Base-by-base conservation (phyloP, 805 yeast genomes). In the Kazachstania bromeliacearum region DNA sequence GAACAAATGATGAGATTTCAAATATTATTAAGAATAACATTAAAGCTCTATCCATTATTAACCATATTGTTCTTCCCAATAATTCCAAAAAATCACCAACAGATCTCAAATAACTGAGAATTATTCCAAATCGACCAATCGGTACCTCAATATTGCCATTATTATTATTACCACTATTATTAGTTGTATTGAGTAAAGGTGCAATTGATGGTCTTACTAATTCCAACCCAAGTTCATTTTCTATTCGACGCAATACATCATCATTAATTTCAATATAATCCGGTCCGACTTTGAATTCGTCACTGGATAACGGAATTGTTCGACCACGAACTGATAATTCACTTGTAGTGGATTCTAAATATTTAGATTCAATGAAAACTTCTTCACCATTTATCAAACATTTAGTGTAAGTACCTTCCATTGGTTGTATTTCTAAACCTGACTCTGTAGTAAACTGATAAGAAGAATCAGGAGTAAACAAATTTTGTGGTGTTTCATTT, bases 311-410 rank as follows among this genome's bases (percentile, higher is more conserved):
- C 7, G 44, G 25, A 21, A 52, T 25, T 7, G 28, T 23, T 20
- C 5, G n/a, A 20, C 25, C 33, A 13, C 7, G 28, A n/a, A 34
- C n/a, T 3, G 9, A 16, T 21, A 32, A 34, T 30, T 26, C 10
- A 27, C 28, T 21, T 39, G 18, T n/a, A 25, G n/a, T 10, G 44
- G 44, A n/a, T 19, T 52, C 48, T 23, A 51, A 41, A 20, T 39
- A 31, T 4, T 37, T 33, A 5, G 43, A 31, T 14, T 47, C 46
- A 19, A 62, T 44, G 14, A 46, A 50, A 0, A 44, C 45, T 16
- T 44, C 43, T 16, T 50, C 40, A n/a, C 49, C 59, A 22, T 50
- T 39, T 4, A 57, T 34, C 5, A 46, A 27, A 28, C 55, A 48
- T 32, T 40, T 44, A 5, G 48, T 53, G 33, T 46, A 57, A 4